Evolutionary conservation across 164 flowering plant genomes (phyloP), one percentile per base, ranked within the genome.

Genomic region (Chimonanthus salicifolius): DNA sequence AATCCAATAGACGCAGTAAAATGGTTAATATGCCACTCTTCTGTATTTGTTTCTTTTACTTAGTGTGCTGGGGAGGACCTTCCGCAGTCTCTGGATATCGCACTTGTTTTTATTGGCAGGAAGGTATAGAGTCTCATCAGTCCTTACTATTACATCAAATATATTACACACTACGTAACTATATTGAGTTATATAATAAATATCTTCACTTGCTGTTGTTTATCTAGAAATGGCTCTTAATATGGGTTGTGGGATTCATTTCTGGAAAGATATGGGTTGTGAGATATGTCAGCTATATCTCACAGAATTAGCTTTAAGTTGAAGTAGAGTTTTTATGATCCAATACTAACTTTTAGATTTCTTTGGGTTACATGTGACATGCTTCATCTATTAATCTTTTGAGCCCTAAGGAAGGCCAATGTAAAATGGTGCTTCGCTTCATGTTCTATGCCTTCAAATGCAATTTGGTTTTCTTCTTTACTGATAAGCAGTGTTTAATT

Each of bases 61-160:
- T 81, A 94, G 98, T 90, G 96, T 84, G 76, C 88, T 3, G 77
- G 79, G 43, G 76, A 82, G 73, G 75, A 85, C 62, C 64, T 72
- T 77, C 75, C 80, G 71, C 78, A 77, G 33, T 45, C 86, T 72
- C 65, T 85, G 77, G 91, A 94, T 80, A 58, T 91, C 71, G 97
- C 90, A 20, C 87, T 94, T 68, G 82, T 94, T 77, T 90, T 94
- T 77, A 83, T 92, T 76, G 97, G 96, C 43, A 82, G 78, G 75
- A 86, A 88, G 94, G 97, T 92, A 80, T 78, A 76, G 43, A 20
- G 21, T 5, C 11, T 60, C 58, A 10, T 62, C 45, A 33, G 33
- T 33, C 33, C 33, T 33, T 33, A 21, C 33, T 21, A 21, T 21
- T 21, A 33, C 33, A 33, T 33, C 33, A 33, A 33, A 33, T 33